phyloP scores from a whole-genome alignment of 108 stramenopile species.

The Skeletonema marinoi region DNA sequence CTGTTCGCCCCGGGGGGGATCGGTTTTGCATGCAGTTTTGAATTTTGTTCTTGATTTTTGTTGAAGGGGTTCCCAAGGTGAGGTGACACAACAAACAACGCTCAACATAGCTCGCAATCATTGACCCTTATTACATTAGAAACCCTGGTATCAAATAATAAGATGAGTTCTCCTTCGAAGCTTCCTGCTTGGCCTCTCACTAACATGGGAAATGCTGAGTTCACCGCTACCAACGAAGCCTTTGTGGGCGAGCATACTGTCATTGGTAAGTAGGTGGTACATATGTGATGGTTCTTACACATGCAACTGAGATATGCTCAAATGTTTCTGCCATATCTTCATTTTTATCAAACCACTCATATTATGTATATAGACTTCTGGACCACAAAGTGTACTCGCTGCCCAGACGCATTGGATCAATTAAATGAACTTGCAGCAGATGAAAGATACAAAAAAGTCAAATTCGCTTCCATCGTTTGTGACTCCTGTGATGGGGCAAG shows the following conservation, averaged over 20 bases:
- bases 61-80: too few species aligned
- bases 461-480: slow-evolving; percentile 84
- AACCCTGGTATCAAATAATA: background rate
- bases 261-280: slow-evolving; percentile 59
- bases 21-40: too few species aligned
- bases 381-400: slow-evolving; percentile 87
- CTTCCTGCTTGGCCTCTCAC: slow-evolving; percentile 58
- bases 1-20: too few species aligned
- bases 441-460: slow-evolving; percentile 64
- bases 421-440: slow-evolving; percentile 58
- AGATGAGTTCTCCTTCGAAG: slow-evolving; percentile 9
- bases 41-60: too few species aligned
- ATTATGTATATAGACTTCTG: slow-evolving; percentile 76
- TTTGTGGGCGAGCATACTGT: slow-evolving; percentile 70
- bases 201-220: slow-evolving; percentile 72
- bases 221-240: slow-evolving; percentile 53
- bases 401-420: slow-evolving; percentile 84
- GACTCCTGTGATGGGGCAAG: slow-evolving; percentile 86
- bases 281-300: background rate
- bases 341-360: background rate
- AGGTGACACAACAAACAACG: too few species aligned
- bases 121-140: too few species aligned
- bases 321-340: background rate
- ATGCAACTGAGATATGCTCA: background rate
- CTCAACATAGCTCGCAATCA: too few species aligned